Conservation (phyloP, 2,329 filamentous ascomycete genomes). For the Albophoma yamanashiensis region DNA sequence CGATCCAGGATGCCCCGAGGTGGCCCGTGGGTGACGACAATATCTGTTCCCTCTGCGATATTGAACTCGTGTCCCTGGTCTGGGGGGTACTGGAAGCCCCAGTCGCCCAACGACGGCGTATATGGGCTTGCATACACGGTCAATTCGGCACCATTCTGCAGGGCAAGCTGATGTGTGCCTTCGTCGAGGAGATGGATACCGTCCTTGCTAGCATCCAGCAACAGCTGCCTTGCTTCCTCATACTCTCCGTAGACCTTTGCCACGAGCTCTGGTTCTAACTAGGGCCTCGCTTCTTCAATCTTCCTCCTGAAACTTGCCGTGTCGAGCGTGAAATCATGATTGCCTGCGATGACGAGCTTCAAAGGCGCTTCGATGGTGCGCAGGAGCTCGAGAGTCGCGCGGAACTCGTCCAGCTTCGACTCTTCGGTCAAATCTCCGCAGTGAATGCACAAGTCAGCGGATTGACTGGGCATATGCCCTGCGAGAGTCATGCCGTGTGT, state of each 20-base stretch:
- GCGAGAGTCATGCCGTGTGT: not conserved
- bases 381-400: not conserved
- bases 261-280: not conserved
- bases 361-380: not conserved
- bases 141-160: not conserved
- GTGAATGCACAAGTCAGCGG: not conserved
- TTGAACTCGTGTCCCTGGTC: not conserved
- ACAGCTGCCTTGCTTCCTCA: not conserved
- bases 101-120: not conserved
- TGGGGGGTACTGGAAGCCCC: not conserved
- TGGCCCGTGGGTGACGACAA: not conserved
- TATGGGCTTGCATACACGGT: not conserved
- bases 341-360: not conserved
- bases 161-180: not conserved
- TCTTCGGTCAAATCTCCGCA: not conserved
- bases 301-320: not conserved
- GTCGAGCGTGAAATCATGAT: not conserved
- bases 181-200: not conserved
- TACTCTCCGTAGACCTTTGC: not conserved
- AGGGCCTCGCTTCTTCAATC: not conserved
- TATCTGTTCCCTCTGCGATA: not conserved
- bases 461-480: not conserved
- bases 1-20: not conserved
- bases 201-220: not conserved
- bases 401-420: not conserved